Percentiles rank a stretch among this genome's conserved stretches.
Evolutionary conservation across 495 filamentous ascomycete species (phyloP).

Genomic region (Hypomontagnella monticulosa): DNA sequence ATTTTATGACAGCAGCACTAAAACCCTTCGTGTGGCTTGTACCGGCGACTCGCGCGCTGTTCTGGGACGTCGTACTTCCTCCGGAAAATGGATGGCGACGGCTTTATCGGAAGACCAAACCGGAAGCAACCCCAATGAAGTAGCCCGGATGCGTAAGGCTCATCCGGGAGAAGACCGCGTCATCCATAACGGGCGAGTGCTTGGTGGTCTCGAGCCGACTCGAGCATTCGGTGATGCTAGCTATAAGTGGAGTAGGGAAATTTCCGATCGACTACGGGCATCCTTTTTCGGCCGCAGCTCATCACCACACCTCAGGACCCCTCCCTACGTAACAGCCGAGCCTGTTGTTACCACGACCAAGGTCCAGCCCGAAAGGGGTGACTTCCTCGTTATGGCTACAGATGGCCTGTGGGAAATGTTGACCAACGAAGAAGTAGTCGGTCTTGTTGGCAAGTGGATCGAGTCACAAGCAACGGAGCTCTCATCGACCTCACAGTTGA

Average conservation of each 20-base stretch:
- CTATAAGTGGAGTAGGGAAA: conserved; percentile 94
- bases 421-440: conserved; percentile 97
- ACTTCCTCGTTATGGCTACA: conserved; percentile 96
- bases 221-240: conserved; percentile 94
- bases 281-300: conserved; percentile 86
- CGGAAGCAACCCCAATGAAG: conserved; percentile 84
- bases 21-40: conserved; percentile 88
- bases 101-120: conserved; percentile 93
- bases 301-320: conserved; percentile 78
- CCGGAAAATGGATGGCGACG: conserved; percentile 92
- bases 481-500: conserved; percentile 47
- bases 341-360: conserved; percentile 95
- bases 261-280: conserved; percentile 79
- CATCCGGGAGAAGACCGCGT: conserved; percentile 91
- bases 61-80: conserved; percentile 77
- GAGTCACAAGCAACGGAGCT: conserved; percentile 70
- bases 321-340: conserved; percentile 98
- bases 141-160: conserved; percentile 77
- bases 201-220: conserved; percentile 90
- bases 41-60: conserved; percentile 95
- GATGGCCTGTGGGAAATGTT: conserved; percentile 99
- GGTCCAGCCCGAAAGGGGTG: conserved; percentile 87
- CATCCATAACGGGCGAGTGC: conserved; percentile 84
- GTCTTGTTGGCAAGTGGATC: conserved; percentile 95
- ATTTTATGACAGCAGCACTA: conserved; percentile 89